Base-by-base conservation (phyloP, 257 asterid species). In the Dorcoceras hygrometricum region DNA sequence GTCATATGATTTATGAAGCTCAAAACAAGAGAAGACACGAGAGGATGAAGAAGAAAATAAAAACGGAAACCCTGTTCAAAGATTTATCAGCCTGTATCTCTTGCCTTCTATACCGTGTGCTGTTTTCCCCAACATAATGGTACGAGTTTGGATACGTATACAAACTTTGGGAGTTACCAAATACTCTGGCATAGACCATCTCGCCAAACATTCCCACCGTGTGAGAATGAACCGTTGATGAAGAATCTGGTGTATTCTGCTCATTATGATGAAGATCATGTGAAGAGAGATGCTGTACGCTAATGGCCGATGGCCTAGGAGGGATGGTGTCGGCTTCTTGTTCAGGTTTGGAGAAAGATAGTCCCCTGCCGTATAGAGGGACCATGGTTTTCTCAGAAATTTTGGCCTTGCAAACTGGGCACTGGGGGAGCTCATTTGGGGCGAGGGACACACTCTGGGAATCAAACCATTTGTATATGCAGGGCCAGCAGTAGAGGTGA, bases 401-500 rank as follows among this genome's bases (percentile, higher is more conserved):
- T 75, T 84, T 86, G 5, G 97, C 82, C 85, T 90, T 86, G 95
- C 97, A 90, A 72, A 90, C 79, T 0, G 97, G 97, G 75, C 97
- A 90, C 5, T 79, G 78, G 20, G 85, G 82, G 22, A 19, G 73
- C 36, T 79, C 80, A 6, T 79, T 72, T 0, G 88, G 26, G 32
- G 83, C 53, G 10, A 70, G 72, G 51, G 87, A 78, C 11, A 73
- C 48, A 2, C 32, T 73, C 66, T 87, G 91, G 2, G 81, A 79
- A 12, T 82, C 79, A 61, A 88, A 62, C 95, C 96, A 88, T 59
- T 86, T 82, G 83, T 88, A 90, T 80, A 90, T 90, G 79, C 97
- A 88, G 3, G 97, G 95, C 97, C 97, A 90, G 32, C 97, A 88
- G 70, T 88, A 90, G 64, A 90, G 96, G 76, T 90, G 96, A 34